Base-by-base conservation (phyloP, 2,329 filamentous ascomycete genomes). In the Diaporthe ilicicola region DNA sequence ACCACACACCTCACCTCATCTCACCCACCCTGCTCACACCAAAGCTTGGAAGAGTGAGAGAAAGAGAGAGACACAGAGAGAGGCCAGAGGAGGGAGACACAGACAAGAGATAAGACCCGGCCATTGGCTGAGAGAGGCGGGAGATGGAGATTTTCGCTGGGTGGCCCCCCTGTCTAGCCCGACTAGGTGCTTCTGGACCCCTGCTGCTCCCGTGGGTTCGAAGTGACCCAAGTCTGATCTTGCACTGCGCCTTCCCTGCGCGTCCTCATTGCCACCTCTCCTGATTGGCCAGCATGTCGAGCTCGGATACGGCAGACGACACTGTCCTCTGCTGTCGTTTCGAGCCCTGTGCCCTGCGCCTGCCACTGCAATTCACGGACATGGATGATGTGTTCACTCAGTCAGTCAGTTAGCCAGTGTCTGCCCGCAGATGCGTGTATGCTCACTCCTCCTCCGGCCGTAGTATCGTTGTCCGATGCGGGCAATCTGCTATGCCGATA, bases 211-310 rank as follows among this genome's bases (percentile, higher is more conserved):
- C 37, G 53, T 48, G 50, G 53, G 53, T 32, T 37, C 53, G 61
- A 42, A 48, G 56, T 61, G 65, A 67, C 66, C 42, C 22, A 64
- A 29, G 65, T 68, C 66, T 72, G 70, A 48, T 59, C 59, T 62
- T 55, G 56, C 66, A 69, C 70, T 64, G 56, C 50, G 66, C 42
- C 65, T 51, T 71, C 70, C 70, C 70, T 72, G 70, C 70, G 61
- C 55, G 51, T 59, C 27, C 59, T 51, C 54, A 46, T 72, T 54
- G 70, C 66, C 66, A 69, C 70, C 34, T 24, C 15, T 3, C 19
- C 42, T 72, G 70, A 72, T 70, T 72, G 70, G 70, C 8, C 32
- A 9, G 24, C 12, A 19, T 5, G 22, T 44, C 48, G 55, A 56
- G 42, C 22, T 19, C 5, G 8, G 13, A 29, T 72, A 69, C 66